Conservation (phyloP, 1,284 basidiomycete genomes). For the Tylopilus sp. region DNA sequence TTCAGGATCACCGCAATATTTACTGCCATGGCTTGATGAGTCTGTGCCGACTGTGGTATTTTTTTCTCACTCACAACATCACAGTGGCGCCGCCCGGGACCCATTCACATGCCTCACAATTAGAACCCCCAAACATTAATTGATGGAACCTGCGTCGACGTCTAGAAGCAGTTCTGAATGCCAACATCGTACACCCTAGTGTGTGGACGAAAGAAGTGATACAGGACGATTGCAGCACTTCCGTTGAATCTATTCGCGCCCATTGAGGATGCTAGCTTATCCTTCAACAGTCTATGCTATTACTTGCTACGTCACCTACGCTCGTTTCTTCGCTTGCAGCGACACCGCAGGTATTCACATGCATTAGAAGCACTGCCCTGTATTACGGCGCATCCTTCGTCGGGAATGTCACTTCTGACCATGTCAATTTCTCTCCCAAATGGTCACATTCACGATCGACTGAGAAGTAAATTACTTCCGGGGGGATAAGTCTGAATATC, state of each 20-base stretch:
- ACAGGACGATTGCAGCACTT: not conserved
- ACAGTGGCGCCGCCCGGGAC: slow-evolving; percentile 1
- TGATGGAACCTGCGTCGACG: not conserved
- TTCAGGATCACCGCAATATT: not conserved
- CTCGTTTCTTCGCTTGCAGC: not conserved
- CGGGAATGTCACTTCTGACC: slow-evolving; percentile 15
- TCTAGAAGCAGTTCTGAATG: not conserved
- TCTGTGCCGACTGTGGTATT: not conserved
- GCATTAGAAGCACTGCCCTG: not conserved
- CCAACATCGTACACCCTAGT: not conserved
- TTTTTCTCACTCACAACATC: slow-evolving; percentile 12
- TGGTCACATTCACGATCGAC: slow-evolving; percentile 1
- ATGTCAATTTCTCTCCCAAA: not conserved
- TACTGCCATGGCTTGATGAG: not conserved
- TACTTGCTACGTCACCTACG: not conserved
- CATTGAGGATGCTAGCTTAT: not conserved
- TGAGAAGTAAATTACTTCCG: slow-evolving; percentile 3
- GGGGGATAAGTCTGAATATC: slow-evolving; percentile 3
- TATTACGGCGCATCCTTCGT: not conserved
- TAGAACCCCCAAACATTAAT: slow-evolving; percentile 6
- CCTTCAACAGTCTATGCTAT: not conserved
- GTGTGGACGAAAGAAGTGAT: not conserved
- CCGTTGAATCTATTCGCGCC: not conserved
- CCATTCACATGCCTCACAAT: not conserved
- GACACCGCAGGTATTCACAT: not conserved